phyloP scores from a whole-genome alignment of 495 filamentous ascomycete species.

The Xylona heveae region DNA sequence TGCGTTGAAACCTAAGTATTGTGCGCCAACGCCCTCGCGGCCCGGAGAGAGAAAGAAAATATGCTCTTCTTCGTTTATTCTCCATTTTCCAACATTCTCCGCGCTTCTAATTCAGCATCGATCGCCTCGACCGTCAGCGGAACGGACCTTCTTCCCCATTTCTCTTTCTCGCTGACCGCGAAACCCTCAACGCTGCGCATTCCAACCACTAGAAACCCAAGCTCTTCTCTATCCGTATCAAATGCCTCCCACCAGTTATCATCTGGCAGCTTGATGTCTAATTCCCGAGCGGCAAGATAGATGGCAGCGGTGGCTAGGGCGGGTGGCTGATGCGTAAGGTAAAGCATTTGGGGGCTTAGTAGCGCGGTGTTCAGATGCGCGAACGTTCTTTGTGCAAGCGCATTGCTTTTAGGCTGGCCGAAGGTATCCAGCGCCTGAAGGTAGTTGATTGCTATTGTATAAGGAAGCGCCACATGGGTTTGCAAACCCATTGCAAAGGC shows the following conservation, averaged over 20 bases:
- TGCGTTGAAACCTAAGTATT: too few species aligned
- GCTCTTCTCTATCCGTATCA: constrained; percentile 87
- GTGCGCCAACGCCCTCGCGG: too few species aligned
- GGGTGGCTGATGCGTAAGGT: constrained; percentile 77
- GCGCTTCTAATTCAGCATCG: constrained; percentile 1
- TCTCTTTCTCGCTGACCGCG: constrained; percentile 28
- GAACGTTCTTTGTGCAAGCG: constrained; percentile 39
- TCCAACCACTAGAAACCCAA: constrained; percentile 80
- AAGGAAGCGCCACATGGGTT: constrained; percentile 64
- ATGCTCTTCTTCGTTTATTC: too few species aligned
- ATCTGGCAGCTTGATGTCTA: constrained; percentile 53
- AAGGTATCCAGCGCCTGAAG: constrained; percentile 64
- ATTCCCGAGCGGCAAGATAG: constrained; percentile 70
- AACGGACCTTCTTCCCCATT: constrained; percentile 18
- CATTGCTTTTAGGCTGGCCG: constrained; percentile 10
- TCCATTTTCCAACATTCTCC: constrained; percentile 1
- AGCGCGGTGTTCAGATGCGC: constrained; percentile 67
- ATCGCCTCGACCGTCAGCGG: constrained; percentile 4
- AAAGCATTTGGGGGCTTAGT: constrained; percentile 71
- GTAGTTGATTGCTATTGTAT: constrained; percentile 80
- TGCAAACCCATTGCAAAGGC: constrained; percentile 60
- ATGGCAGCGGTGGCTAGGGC: constrained; percentile 71
- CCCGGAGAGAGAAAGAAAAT: too few species aligned
- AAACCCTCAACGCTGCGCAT: constrained; percentile 66
- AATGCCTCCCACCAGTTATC: constrained; percentile 95